These are phyloP conservation scores for Taxawa tesnikishii DNA, from an alignment of 2,329 filamentous ascomycete species.

Conservation along the genomic window DNA sequence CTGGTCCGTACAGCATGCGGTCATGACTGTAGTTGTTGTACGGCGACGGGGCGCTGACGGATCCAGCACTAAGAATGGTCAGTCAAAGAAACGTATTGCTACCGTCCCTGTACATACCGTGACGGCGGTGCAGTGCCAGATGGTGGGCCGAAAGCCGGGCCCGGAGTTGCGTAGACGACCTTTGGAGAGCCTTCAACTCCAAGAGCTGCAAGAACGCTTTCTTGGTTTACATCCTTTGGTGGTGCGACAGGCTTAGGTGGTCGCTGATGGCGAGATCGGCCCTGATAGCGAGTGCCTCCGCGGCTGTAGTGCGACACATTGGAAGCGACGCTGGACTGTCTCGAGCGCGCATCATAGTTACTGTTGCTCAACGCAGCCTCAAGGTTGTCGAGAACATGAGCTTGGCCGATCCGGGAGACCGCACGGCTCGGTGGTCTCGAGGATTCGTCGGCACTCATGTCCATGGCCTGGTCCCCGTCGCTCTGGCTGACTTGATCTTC, in stretches of 20 bases:
- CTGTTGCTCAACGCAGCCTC: slow-evolving; percentile 18
- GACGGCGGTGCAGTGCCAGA: slow-evolving; percentile 7
- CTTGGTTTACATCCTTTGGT: slow-evolving; percentile 15
- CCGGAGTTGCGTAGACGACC: slow-evolving; percentile 23
- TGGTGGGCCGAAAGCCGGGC: slow-evolving; percentile 21
- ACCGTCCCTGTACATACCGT: slow-evolving; percentile 1
- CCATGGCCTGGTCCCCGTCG: slow-evolving; percentile 10
- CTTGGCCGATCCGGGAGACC: slow-evolving; percentile 3
- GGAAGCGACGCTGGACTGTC: slow-evolving; percentile 9
- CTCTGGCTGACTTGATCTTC: slow-evolving; percentile 11
- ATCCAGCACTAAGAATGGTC: background rate
- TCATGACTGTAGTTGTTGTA: background rate
- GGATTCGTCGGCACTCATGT: slow-evolving; percentile 8
- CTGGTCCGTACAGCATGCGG: slow-evolving; percentile 5
- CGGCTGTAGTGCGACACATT: slow-evolving; percentile 5
- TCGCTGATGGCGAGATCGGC: slow-evolving; percentile 7
- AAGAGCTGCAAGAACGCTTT: slow-evolving; percentile 22
- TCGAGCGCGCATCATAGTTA: slow-evolving; percentile 1
- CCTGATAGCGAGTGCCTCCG: slow-evolving; percentile 7
- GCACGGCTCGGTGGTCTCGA: slow-evolving; percentile 1
- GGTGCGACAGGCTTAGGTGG: slow-evolving; percentile 10
- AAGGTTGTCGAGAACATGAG: slow-evolving; percentile 12
- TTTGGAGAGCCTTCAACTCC: slow-evolving; percentile 25
- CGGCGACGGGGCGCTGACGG: background rate
- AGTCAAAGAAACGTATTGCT: background rate